phyloP scores from a whole-genome alignment of 2,329 filamentous ascomycete genomes.

The Rutstroemia sp. region DNA sequence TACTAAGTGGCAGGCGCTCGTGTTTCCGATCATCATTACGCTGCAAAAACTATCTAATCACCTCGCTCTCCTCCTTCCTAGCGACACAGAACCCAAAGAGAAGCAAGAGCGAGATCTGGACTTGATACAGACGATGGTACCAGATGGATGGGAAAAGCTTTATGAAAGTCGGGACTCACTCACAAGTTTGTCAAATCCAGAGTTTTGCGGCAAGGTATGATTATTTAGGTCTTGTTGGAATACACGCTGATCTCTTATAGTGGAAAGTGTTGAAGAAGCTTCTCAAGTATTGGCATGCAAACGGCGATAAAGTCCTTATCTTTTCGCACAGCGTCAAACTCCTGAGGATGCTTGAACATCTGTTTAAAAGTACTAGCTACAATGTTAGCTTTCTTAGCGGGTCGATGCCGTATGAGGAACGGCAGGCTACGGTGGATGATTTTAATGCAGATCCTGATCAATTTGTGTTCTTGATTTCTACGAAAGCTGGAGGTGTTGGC shows the following conservation, averaged over 20 bases:
- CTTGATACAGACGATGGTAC: conserved; percentile 66
- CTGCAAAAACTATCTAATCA: conserved; percentile 90
- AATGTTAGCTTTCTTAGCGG: conserved; percentile 89
- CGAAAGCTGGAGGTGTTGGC: conserved; percentile 85
- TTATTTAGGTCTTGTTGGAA: background rate
- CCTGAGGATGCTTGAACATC: conserved; percentile 71
- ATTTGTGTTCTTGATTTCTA: conserved; percentile 95
- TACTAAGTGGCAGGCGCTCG: conserved; percentile 50
- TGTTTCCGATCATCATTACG: conserved; percentile 78
- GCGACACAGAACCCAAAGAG: conserved; percentile 52
- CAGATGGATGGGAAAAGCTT: conserved; percentile 65
- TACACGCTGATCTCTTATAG: conserved; percentile 15
- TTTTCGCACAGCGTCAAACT: conserved; percentile 90
- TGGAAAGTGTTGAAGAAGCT: conserved; percentile 88
- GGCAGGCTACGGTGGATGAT: conserved; percentile 73
- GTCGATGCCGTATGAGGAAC: conserved; percentile 72
- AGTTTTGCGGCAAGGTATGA: conserved; percentile 75
- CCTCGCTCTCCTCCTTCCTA: conserved; percentile 77
- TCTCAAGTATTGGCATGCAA: conserved; percentile 80
- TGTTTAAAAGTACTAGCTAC: conserved; percentile 85
- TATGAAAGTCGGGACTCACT: conserved; percentile 73
- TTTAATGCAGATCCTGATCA: conserved; percentile 84
- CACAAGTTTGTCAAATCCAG: conserved; percentile 71
- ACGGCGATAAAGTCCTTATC: conserved; percentile 88
- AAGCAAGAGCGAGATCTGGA: conserved; percentile 74